Evolutionary conservation across 2,329 filamentous ascomycete species (phyloP).

Genomic region (Aspergillus novofumigatus): DNA sequence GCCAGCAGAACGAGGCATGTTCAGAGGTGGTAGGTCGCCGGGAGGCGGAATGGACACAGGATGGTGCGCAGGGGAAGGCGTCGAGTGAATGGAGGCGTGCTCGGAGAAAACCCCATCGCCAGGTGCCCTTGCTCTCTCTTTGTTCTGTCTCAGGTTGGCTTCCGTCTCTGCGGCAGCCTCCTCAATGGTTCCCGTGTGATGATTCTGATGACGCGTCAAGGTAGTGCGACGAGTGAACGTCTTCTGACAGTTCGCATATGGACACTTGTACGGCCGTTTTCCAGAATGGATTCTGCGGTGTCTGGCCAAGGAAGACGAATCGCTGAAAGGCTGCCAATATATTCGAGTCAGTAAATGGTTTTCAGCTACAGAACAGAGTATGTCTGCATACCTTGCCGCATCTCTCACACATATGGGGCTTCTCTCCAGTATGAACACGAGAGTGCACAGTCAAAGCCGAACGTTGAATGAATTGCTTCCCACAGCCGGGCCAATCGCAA

Average conservation of each 20-base stretch:
- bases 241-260: slow-evolving; percentile 96
- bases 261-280: slow-evolving; percentile 94
- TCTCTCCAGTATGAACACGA: slow-evolving; percentile 94
- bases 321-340: slow-evolving; percentile 74
- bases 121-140: slow-evolving; percentile 33
- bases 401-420: slow-evolving; percentile 94
- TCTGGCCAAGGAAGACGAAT: slow-evolving; percentile 87
- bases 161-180: slow-evolving; percentile 87
- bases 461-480: slow-evolving; percentile 95
- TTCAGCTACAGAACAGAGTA: background rate
- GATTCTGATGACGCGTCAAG: slow-evolving; percentile 89
- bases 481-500: slow-evolving; percentile 83
- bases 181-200: slow-evolving; percentile 91
- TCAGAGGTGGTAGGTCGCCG: slow-evolving; percentile 66
- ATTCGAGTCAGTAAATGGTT: background rate
- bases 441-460: slow-evolving; percentile 93
- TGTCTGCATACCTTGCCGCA: slow-evolving; percentile 76
- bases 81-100: slow-evolving; percentile 50
- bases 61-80: slow-evolving; percentile 78
- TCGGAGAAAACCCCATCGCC: slow-evolving; percentile 43
- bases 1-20: slow-evolving; percentile 62
- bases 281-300: slow-evolving; percentile 94
- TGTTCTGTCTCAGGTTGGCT: slow-evolving; percentile 66
- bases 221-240: slow-evolving; percentile 96
- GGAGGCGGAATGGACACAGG: slow-evolving; percentile 71